Conservation (phyloP, 441 rosid genomes). For the Flueggea neowawraea region DNA sequence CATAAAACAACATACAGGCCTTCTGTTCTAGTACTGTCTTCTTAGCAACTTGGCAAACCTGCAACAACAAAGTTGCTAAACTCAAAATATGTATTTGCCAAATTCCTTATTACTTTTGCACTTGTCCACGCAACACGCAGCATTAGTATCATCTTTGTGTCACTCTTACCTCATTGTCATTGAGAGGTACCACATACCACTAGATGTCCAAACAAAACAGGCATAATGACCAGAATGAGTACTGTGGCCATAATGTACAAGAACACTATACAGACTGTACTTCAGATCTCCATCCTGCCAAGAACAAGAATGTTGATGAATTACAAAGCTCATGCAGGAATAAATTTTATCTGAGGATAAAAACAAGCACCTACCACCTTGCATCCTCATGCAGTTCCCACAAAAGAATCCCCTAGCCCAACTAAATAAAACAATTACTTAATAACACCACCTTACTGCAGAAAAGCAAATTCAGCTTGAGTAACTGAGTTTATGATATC, state of each 20-base stretch:
- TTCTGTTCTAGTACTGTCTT: slow-evolving; percentile 77
- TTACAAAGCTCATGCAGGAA: too few relatives aligned
- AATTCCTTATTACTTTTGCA: too few relatives aligned
- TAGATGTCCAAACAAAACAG: slow-evolving; percentile 92
- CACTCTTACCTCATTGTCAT: slow-evolving; percentile 72
- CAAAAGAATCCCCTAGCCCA: too few relatives aligned
- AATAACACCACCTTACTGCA: too few relatives aligned
- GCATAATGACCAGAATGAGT: slow-evolving; percentile 90
- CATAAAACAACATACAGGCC: slow-evolving; percentile 98
- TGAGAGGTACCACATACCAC: slow-evolving; percentile 91
- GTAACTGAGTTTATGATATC: too few relatives aligned
- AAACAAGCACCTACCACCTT: too few relatives aligned
- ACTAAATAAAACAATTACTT: too few relatives aligned
- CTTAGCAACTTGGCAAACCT: slow-evolving; percentile 87
- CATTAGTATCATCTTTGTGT: not conserved
- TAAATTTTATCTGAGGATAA: too few relatives aligned
- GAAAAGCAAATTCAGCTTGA: too few relatives aligned
- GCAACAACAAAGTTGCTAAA: slow-evolving; percentile 25
- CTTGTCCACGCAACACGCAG: too few relatives aligned
- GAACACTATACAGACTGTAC: slow-evolving; percentile 91
- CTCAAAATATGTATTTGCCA: not conserved
- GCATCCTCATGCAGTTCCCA: too few relatives aligned
- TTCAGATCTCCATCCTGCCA: slow-evolving; percentile 86
- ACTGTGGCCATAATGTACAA: slow-evolving; percentile 88
- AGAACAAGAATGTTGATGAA: slow-evolving; percentile 6